Conservation (phyloP, 2,329 filamentous ascomycete genomes). For the Biscogniauxia mediterranea region DNA sequence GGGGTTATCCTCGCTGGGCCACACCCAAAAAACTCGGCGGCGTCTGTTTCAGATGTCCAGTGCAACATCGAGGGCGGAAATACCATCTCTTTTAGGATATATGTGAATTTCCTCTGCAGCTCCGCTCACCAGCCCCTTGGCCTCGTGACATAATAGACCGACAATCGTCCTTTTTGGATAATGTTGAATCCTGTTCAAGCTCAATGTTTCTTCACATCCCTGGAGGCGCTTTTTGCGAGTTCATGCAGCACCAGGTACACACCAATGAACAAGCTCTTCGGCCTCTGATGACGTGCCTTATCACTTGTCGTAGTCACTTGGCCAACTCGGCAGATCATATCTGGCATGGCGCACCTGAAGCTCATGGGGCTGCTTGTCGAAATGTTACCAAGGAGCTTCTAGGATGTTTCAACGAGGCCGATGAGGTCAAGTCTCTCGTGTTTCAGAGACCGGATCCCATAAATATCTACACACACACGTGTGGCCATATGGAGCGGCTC, state of each 20-base stretch:
- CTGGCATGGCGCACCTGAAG: neutral
- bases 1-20: neutral
- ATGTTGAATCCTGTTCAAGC: neutral
- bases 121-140: neutral
- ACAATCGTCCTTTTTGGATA: neutral
- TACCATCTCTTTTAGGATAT: neutral
- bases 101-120: neutral
- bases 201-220: neutral
- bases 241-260: neutral
- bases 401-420: neutral
- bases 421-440: neutral
- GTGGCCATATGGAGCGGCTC: neutral
- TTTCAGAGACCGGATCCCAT: neutral
- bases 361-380: neutral
- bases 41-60: neutral
- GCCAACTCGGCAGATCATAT: neutral
- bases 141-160: neutral
- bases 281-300: neutral
- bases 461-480: neutral
- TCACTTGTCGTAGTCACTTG: neutral
- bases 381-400: neutral
- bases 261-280: constrained; percentile 1
- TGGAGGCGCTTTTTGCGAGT: neutral
- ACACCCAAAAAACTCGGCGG: neutral
- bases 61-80: neutral